Conservation (phyloP, 2,329 filamentous ascomycete genomes). For the Achaetomium macrosporum region DNA sequence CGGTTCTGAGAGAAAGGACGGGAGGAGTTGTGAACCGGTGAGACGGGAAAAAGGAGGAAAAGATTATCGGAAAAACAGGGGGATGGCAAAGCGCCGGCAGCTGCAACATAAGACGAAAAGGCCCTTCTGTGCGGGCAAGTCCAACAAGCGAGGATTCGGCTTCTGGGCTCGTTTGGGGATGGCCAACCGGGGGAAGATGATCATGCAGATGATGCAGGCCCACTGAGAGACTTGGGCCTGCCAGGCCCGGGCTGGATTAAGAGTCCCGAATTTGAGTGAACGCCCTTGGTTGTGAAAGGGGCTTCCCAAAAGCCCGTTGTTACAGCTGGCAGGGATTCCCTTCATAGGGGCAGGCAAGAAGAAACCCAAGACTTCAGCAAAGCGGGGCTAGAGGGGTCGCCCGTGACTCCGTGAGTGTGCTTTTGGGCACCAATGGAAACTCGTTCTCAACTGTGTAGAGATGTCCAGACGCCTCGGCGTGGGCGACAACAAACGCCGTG, state of each 20-base stretch:
- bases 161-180: conserved; percentile 21
- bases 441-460: not conserved
- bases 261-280: conserved; percentile 14
- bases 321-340: conserved; percentile 20
- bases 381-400: conserved; percentile 4
- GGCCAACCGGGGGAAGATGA: conserved; percentile 21
- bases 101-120: not conserved
- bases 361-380: conserved; percentile 13
- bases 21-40: not conserved
- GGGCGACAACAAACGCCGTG: not conserved
- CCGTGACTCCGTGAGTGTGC: not conserved
- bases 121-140: not conserved
- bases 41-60: conserved; percentile 12
- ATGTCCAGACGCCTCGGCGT: not conserved
- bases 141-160: conserved; percentile 7
- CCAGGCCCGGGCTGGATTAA: conserved; percentile 14
- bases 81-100: not conserved
- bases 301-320: conserved; percentile 13
- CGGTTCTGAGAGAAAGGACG: conserved; percentile 6
- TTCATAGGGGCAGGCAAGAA: conserved; percentile 10
- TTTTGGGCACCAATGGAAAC: not conserved
- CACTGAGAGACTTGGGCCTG: conserved; percentile 12
- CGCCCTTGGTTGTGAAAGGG: conserved; percentile 1
- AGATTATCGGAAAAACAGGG: conserved; percentile 2
- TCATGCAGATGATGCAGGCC: conserved; percentile 27